phyloP scores from a whole-genome alignment of 257 asterid species.

The Solanum clarkiae region DNA sequence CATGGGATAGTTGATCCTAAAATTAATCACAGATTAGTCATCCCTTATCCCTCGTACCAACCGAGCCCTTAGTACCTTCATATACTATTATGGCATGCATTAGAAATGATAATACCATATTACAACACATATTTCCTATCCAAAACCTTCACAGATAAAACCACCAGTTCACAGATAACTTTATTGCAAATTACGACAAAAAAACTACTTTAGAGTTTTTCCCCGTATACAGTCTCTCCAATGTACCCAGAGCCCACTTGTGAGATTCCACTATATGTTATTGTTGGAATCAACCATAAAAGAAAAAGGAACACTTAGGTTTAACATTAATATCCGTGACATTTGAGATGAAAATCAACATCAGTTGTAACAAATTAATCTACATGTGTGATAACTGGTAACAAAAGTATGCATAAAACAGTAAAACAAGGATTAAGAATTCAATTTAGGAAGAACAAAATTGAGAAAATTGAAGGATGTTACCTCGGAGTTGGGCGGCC shows the following conservation, averaged over 20 bases:
- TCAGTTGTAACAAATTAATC: background rate
- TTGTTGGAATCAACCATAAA: too few species aligned
- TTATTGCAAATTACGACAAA: background rate
- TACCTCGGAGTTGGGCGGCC: conserved; percentile 1
- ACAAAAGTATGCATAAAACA: background rate
- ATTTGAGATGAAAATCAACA: too few species aligned
- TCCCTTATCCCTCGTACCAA: background rate
- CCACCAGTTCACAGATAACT: background rate
- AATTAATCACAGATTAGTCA: background rate
- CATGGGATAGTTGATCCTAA: too few species aligned
- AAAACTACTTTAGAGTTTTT: background rate
- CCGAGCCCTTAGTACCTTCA: background rate
- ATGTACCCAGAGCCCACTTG: too few species aligned
- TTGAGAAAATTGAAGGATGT: background rate
- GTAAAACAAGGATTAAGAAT: background rate
- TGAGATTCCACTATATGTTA: too few species aligned
- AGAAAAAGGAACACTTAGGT: too few species aligned
- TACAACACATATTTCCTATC: background rate
- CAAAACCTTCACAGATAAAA: background rate
- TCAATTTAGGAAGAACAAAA: background rate
- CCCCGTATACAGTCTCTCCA: too few species aligned
- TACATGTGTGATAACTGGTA: too few species aligned
- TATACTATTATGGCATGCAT: background rate
- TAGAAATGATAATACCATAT: background rate
- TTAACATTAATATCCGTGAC: too few species aligned